A percentile compares a stretch with the other conserved stretches of the same genome.
These are phyloP conservation scores for Stephanodiscus triporus DNA, from an alignment of 108 stramenopile genomes.

Conservation along the genomic window DNA sequence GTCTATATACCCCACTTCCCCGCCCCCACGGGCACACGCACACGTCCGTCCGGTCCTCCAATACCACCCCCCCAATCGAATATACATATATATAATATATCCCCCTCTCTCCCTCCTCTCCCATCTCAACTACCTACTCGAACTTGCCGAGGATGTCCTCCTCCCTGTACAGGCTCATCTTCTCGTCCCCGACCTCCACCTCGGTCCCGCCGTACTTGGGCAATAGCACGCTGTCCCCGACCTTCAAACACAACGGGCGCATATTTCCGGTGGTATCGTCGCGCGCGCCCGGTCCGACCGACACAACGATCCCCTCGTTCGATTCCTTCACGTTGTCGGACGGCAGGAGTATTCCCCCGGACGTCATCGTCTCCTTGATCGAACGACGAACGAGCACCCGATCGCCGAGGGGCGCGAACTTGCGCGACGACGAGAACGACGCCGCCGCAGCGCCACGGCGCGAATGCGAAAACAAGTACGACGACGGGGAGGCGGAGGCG, in stretches of 20 bases:
- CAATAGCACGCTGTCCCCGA: conserved; percentile 91
- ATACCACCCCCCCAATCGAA: too few species aligned
- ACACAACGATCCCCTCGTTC: conserved; percentile 94
- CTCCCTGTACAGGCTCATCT: conserved; percentile 91
- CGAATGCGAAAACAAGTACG: too few species aligned
- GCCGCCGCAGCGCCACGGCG: too few species aligned
- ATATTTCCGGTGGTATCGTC: conserved; percentile 55
- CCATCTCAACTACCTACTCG: conserved; percentile 31
- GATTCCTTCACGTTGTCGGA: conserved; percentile 91
- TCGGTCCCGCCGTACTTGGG: conserved; percentile 97
- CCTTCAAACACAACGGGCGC: conserved; percentile 68
- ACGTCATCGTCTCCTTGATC: conserved; percentile 89
- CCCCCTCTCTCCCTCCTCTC: too few species aligned
- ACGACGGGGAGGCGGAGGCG: too few species aligned
- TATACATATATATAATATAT: too few species aligned
- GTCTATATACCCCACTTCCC: too few species aligned
- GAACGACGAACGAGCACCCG: conserved; percentile 92
- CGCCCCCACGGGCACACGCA: too few species aligned
- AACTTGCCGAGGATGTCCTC: conserved; percentile 98
- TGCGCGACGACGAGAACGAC: conserved; percentile 23
- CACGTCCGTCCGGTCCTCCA: too few species aligned
- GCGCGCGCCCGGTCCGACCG: conserved; percentile 94
- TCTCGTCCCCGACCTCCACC: conserved; percentile 89
- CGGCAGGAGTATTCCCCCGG: conserved; percentile 93
- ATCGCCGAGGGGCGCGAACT: conserved; percentile 94